Base-by-base conservation (phyloP, 1,284 basidiomycete genomes). In the Kalmanozyma brasiliensis region DNA sequence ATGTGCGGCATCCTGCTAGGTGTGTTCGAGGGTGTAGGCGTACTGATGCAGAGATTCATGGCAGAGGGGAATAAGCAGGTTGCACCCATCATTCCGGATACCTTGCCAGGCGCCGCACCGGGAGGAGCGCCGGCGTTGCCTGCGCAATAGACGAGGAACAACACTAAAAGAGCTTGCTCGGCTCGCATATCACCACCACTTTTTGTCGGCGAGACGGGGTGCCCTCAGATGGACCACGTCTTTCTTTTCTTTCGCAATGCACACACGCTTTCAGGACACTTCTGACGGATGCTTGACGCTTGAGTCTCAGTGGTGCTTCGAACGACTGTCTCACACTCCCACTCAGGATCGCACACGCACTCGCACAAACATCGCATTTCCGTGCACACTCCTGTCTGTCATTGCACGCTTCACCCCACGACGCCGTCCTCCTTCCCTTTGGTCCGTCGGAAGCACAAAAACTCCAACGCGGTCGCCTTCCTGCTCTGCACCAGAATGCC, bases 1-100 rank as follows among this genome's bases (percentile, higher is more conserved):
- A 93, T 93, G 45, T 98, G 95, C 82, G 96, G 94, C 83, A 94
- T 99, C 71, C 85, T 99, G 20, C 87, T 99, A 17, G 95, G 95
- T 76, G 94, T 97, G 23, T 97, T 82, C 37, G 78, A 81, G 38
- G 94, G 95, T 80, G 92, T 95, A 8, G 93, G 93, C 74, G 92
- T 94, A 6, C 85, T 96, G 17, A 85, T 95, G 63, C 89, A 89
- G 52, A 86, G 92, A 59, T 88, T 93, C 70, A 91, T 93, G 84
- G 91, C 89, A 69, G 91, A 92, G 80, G 87, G 88, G 63, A 89
- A 90, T 79, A 79, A 77, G 49, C 79, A 75, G 53, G 68, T 78
- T 8, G 79, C 79, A 0, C 79, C 79, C 2, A 65, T 70, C 43
- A 61, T 70, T 26, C 67, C 62, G 11, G 62, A 64, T 53, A 65